A percentile compares a stretch with the other conserved stretches of the same genome.
Conservation (phyloP, 2,329 filamentous ascomycete species). For the Cyphellophora attinorum region DNA sequence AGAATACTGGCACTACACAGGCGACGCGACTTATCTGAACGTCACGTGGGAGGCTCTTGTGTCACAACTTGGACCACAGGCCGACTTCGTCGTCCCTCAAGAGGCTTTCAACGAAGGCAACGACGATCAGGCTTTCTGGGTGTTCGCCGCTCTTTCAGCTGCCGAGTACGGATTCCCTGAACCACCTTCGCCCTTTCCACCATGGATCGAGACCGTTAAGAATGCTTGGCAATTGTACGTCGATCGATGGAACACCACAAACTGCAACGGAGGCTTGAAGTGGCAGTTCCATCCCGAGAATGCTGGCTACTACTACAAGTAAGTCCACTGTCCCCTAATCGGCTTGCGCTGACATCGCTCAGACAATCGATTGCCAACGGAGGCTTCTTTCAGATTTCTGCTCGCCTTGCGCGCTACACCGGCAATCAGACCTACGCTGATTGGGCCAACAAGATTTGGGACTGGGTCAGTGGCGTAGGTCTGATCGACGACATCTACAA, state of each 20-base stretch:
- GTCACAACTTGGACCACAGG: conserved; percentile 49
- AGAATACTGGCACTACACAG: conserved; percentile 61
- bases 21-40: conserved; percentile 52
- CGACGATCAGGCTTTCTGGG: conserved; percentile 65
- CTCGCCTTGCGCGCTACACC: conserved; percentile 60
- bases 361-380: conserved; percentile 67
- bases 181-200: conserved; percentile 31
- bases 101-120: conserved; percentile 38
- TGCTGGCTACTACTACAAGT: conserved; percentile 69
- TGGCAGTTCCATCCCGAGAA: conserved; percentile 78
- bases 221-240: conserved; percentile 66
- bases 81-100: conserved; percentile 50
- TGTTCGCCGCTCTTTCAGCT: conserved; percentile 56
- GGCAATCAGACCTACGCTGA: conserved; percentile 55
- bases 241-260: conserved; percentile 56
- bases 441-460: conserved; percentile 52
- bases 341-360: not conserved
- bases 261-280: conserved; percentile 62
- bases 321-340: conserved; percentile 1
- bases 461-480: conserved; percentile 48
- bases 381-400: conserved; percentile 72
- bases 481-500: conserved; percentile 54
- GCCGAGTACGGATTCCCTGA: conserved; percentile 57
- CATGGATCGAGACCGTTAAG: conserved; percentile 44
- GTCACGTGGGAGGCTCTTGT: conserved; percentile 50